Percentiles rank a stretch among this genome's conserved stretches.
Conservation (phyloP, 2,329 filamentous ascomycete species). For the Nigrograna mackinnonii region DNA sequence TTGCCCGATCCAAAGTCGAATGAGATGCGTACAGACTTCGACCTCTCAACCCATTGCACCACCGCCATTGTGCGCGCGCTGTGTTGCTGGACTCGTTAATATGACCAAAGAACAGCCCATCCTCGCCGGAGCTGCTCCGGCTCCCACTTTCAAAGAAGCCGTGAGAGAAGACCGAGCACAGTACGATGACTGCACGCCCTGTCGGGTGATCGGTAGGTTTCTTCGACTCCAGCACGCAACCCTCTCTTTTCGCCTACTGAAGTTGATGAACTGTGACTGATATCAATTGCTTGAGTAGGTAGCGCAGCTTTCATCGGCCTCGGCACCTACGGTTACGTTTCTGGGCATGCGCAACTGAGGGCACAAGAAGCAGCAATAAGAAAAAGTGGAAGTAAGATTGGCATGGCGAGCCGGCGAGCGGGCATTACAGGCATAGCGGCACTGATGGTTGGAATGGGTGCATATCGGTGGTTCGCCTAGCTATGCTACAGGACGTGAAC, state of each 20-base stretch:
- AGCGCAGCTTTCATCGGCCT: constrained; percentile 50
- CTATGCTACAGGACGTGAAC: background rate
- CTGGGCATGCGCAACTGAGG: constrained; percentile 48
- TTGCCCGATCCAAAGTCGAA: too few species aligned
- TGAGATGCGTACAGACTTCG: constrained; percentile 3
- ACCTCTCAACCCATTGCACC: constrained; percentile 3
- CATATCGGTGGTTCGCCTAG: constrained; percentile 46
- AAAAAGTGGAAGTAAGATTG: constrained; percentile 45
- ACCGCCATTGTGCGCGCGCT: too few species aligned
- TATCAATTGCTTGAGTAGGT: constrained; percentile 36
- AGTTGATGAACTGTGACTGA: too few species aligned
- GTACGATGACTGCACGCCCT: constrained; percentile 69
- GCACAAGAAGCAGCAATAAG: constrained; percentile 45
- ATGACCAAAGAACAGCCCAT: constrained; percentile 4
- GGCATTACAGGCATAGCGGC: constrained; percentile 46
- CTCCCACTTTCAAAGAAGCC: constrained; percentile 32
- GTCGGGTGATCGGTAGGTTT: constrained; percentile 67
- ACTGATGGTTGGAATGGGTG: constrained; percentile 47
- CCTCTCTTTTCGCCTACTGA: too few species aligned
- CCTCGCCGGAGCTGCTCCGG: constrained; percentile 1
- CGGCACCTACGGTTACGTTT: constrained; percentile 50
- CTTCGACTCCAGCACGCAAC: too few species aligned
- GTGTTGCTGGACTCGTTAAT: too few species aligned
- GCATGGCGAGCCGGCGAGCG: constrained; percentile 43
- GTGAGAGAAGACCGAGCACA: constrained; percentile 35